phyloP scores from a whole-genome alignment of 2,329 filamentous ascomycete genomes.

The Thyridium curvatum region DNA sequence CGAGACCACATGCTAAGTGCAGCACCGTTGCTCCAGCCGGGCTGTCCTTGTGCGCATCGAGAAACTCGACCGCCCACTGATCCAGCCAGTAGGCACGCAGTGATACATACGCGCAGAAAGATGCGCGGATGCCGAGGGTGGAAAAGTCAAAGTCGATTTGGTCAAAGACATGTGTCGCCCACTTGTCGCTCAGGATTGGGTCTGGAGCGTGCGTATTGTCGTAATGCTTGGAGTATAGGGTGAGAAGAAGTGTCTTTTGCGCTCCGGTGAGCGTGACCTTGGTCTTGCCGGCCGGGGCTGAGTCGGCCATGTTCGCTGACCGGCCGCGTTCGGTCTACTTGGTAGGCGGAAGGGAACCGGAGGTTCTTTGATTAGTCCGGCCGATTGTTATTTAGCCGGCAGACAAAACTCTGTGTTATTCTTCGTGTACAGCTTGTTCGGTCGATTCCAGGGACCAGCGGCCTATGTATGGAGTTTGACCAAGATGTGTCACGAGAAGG shows the following conservation, averaged over 20 bases:
- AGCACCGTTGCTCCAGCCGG: conserved; percentile 2
- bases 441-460: no score
- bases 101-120: conserved; percentile 1
- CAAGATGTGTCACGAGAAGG: no score
- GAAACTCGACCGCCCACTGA: conserved; percentile 1
- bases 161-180: conserved; percentile 4
- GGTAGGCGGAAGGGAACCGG: no score
- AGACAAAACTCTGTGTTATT: no score
- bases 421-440: no score
- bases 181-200: conserved; percentile 2
- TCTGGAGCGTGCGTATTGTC: no score
- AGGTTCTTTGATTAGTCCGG: no score
- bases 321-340: no score
- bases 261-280: conserved; percentile 12
- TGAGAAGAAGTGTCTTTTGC: conserved; percentile 16
- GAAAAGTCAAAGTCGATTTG: conserved; percentile 4
- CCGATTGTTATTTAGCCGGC: no score
- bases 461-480: no score
- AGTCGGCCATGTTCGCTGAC: no score
- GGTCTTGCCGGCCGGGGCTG: conserved; percentile 3
- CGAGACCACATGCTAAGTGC: conserved; percentile 5
- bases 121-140: conserved; percentile 1
- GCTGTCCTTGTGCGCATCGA: conserved; percentile 2
- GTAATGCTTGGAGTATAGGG: neutral
- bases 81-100: conserved; percentile 1